Conservation (phyloP, 164 flowering plant genomes). For the Sextonia rubra region DNA sequence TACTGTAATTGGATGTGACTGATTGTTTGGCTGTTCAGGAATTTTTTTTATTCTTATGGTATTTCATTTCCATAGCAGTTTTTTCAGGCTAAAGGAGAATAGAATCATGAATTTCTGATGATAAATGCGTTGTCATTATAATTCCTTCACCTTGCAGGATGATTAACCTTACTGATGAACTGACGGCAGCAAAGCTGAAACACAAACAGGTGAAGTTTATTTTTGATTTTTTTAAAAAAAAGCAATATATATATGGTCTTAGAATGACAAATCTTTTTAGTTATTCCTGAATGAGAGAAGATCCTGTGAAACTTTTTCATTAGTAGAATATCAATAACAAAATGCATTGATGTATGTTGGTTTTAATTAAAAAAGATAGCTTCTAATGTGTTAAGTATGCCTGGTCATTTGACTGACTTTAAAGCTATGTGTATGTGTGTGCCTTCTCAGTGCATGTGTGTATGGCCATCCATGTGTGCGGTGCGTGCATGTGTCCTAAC, state of each 20-base stretch:
- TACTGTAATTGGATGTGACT: neutral
- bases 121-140: neutral
- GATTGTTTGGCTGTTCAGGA: neutral
- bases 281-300: no score
- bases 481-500: no score
- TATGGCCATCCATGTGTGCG: no score
- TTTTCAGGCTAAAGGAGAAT: neutral
- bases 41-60: neutral
- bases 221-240: neutral
- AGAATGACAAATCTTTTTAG: no score
- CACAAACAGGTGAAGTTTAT: slow-evolving; percentile 48
- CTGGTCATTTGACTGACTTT: no score
- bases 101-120: neutral
- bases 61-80: slow-evolving; percentile 2
- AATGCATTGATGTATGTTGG: no score
- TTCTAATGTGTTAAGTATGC: no score
- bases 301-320: neutral
- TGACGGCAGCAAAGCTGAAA: slow-evolving; percentile 55
- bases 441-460: no score
- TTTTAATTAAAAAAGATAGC: no score
- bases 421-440: no score
- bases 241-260: neutral
- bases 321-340: no score
- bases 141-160: slow-evolving; percentile 43
- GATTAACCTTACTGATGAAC: slow-evolving; percentile 62